phyloP scores from a whole-genome alignment of 2,329 filamentous ascomycete genomes.

The Venturia aucupariae region DNA sequence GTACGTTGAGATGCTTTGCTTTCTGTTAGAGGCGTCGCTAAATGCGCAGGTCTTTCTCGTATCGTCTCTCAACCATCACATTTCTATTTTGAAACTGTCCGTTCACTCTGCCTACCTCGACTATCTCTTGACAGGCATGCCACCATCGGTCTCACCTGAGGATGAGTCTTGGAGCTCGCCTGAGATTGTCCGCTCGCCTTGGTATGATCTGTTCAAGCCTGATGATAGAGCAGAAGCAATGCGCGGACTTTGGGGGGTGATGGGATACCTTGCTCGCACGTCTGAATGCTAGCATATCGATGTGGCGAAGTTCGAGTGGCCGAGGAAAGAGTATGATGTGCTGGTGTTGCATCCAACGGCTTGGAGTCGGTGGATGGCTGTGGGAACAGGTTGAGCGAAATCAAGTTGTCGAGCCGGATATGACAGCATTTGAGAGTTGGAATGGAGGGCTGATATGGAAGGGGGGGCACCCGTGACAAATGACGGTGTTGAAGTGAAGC shows the following conservation, averaged over 20 bases:
- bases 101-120: slow-evolving; percentile 48
- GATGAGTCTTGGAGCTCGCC: slow-evolving; percentile 41
- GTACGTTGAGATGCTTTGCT: slow-evolving; percentile 29
- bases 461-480: too few relatives aligned
- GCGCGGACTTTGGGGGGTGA: slow-evolving; percentile 47
- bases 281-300: neutral
- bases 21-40: neutral
- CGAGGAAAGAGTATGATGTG: neutral
- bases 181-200: slow-evolving; percentile 44
- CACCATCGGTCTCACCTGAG: slow-evolving; percentile 17
- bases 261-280: slow-evolving; percentile 40
- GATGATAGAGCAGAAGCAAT: slow-evolving; percentile 48
- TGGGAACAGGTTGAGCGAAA: too few relatives aligned
- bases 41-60: slow-evolving; percentile 42
- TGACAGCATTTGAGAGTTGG: too few relatives aligned
- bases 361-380: too few relatives aligned
- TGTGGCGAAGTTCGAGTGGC: neutral
- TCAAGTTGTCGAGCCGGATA: too few relatives aligned
- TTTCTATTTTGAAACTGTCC: slow-evolving; percentile 49
- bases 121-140: slow-evolving; percentile 39
- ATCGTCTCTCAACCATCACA: slow-evolving; percentile 53
- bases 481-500: too few relatives aligned
- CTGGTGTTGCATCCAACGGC: neutral
- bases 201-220: slow-evolving; percentile 49
- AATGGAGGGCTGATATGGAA: too few relatives aligned